Percentiles rank a stretch among this genome's conserved stretches.
Evolutionary conservation across 139 green algal genomes (phyloP).

Genomic region (Tetradesmus obliquus): DNA sequence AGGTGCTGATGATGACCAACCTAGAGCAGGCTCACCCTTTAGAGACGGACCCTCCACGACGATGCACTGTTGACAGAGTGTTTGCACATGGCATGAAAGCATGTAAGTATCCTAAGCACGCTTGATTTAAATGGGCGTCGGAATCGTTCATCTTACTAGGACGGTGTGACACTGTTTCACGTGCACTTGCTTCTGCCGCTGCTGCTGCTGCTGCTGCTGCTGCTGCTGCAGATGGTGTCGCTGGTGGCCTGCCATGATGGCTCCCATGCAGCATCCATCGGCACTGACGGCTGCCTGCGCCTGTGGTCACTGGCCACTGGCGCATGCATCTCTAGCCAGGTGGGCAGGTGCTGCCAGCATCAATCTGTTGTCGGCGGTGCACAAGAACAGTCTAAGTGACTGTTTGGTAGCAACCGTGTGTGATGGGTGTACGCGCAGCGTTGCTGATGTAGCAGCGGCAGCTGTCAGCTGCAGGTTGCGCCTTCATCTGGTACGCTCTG

Average conservation of each 20-base stretch:
- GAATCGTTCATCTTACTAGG: not conserved
- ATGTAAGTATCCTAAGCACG: no score
- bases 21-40: no score
- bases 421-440: no score
- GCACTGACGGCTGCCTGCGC: slow-evolving; percentile 48
- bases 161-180: not conserved
- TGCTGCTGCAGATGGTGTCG: slow-evolving; percentile 13
- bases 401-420: no score
- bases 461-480: not conserved
- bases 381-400: no score
- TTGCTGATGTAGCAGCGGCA: not conserved
- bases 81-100: no score
- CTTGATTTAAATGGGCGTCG: no score
- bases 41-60: no score
- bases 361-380: not conserved
- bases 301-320: slow-evolving; percentile 49
- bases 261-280: slow-evolving; percentile 19
- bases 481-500: not conserved
- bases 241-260: slow-evolving; percentile 17
- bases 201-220: slow-evolving; percentile 17
- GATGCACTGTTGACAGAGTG: no score
- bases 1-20: no score
- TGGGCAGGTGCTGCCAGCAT: not conserved
- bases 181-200: not conserved
- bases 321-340: not conserved